Percentiles rank a stretch among this genome's conserved stretches.
Evolutionary conservation across 257 asterid genomes (phyloP).

Genomic region (Plantago major): DNA sequence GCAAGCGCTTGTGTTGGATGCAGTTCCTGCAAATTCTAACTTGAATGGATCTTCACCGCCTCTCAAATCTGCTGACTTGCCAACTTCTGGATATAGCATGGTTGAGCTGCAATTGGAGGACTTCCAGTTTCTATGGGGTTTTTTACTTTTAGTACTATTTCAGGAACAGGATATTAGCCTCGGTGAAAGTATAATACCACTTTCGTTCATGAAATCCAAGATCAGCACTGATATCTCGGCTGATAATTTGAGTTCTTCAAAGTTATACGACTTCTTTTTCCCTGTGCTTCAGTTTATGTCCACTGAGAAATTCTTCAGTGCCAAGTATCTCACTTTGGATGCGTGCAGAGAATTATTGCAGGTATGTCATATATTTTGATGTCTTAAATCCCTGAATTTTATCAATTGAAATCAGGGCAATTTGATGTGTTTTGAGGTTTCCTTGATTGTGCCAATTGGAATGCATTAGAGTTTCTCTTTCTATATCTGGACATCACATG

Average conservation of each 20-base stretch:
- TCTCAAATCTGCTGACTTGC: conserved; percentile 36
- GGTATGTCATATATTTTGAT: conserved; percentile 34
- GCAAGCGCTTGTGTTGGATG: conserved; percentile 91
- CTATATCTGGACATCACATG: conserved; percentile 12
- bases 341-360: conserved; percentile 73
- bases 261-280: conserved; percentile 45
- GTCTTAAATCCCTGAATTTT: conserved; percentile 5
- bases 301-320: conserved; percentile 58
- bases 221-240: conserved; percentile 40
- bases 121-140: conserved; percentile 83
- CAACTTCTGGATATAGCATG: conserved; percentile 78
- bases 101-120: conserved; percentile 69
- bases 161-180: conserved; percentile 58
- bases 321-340: conserved; percentile 67
- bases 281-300: conserved; percentile 65
- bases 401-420: conserved; percentile 7
- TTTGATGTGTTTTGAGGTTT: conserved; percentile 8
- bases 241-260: conserved; percentile 48
- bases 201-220: conserved; percentile 42
- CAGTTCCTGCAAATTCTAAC: conserved; percentile 57
- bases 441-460: not conserved
- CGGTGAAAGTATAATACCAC: conserved; percentile 40
- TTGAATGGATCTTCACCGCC: conserved; percentile 41
- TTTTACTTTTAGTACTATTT: conserved; percentile 68
- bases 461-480: conserved; percentile 8